Evolutionary conservation across 2,329 filamentous ascomycete genomes (phyloP).

Genomic region (Aschersonia sp.): DNA sequence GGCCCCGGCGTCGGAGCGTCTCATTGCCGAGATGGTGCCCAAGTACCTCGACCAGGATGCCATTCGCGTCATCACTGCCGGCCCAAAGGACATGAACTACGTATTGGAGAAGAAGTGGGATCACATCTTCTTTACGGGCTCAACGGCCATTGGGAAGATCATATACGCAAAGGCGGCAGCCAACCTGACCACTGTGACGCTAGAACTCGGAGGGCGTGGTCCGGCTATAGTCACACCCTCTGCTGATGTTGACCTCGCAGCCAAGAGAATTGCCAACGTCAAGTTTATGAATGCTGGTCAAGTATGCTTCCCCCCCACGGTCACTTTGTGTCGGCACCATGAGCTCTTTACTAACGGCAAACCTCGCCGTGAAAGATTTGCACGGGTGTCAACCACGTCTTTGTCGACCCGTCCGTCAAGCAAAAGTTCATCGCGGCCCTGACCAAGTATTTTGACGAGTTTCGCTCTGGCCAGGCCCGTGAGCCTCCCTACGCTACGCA

Average conservation of each 20-base stretch:
- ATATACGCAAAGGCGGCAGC: slow-evolving; percentile 25
- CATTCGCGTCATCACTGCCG: slow-evolving; percentile 20
- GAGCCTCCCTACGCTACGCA: slow-evolving; percentile 7
- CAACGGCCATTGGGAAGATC: slow-evolving; percentile 19
- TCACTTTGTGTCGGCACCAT: not conserved
- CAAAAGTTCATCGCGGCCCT: slow-evolving; percentile 20
- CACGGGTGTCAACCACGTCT: slow-evolving; percentile 24
- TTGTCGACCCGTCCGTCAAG: slow-evolving; percentile 23
- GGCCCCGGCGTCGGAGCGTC: slow-evolving; percentile 15
- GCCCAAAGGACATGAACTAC: slow-evolving; percentile 18
- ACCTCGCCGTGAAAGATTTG: slow-evolving; percentile 9
- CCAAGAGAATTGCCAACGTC: slow-evolving; percentile 24
- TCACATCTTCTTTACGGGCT: slow-evolving; percentile 31
- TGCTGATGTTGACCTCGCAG: slow-evolving; percentile 25
- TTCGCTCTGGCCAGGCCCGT: slow-evolving; percentile 2
- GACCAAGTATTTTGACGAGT: slow-evolving; percentile 16
- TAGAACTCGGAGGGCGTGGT: slow-evolving; percentile 30
- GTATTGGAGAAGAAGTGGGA: slow-evolving; percentile 24
- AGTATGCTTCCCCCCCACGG: slow-evolving; percentile 1
- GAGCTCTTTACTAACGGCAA: not conserved
- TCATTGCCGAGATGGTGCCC: slow-evolving; percentile 23
- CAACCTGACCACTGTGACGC: slow-evolving; percentile 25
- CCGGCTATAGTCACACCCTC: slow-evolving; percentile 25
- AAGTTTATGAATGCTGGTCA: slow-evolving; percentile 27
- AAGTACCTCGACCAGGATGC: slow-evolving; percentile 26